These are phyloP conservation scores for Oenanthe sinensis DNA, from an alignment of 129 eudicot genomes.

Conservation along the genomic window DNA sequence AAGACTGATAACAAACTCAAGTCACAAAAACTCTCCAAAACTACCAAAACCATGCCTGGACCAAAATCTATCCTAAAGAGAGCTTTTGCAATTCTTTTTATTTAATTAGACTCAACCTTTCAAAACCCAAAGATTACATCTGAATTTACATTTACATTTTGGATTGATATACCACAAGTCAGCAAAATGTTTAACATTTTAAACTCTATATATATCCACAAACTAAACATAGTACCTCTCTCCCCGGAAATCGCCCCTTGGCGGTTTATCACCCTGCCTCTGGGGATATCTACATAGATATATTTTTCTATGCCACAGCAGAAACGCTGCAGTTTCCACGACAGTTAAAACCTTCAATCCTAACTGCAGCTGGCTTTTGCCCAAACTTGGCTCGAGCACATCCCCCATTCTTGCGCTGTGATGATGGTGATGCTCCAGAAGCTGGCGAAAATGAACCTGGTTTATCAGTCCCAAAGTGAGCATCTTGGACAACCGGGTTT, in stretches of 20 bases:
- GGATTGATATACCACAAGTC: conserved; percentile 14
- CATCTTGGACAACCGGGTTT: conserved; percentile 59
- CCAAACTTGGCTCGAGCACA: conserved; percentile 31
- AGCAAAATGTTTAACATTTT: conserved; percentile 13
- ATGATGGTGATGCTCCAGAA: conserved; percentile 26
- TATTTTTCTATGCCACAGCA: conserved; percentile 30
- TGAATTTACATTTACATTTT: conserved; percentile 28
- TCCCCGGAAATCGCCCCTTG: neutral
- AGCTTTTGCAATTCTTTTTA: conserved; percentile 7
- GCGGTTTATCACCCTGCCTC: neutral
- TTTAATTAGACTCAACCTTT: conserved; percentile 10
- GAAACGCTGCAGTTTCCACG: conserved; percentile 38
- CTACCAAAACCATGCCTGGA: conserved; percentile 8
- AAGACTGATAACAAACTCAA: conserved; percentile 12
- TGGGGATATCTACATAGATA: neutral
- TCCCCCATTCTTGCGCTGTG: conserved; percentile 36
- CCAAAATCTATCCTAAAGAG: conserved; percentile 15
- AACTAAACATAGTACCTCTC: conserved; percentile 21
- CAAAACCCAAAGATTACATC: conserved; percentile 8
- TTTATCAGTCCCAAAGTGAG: conserved; percentile 31
- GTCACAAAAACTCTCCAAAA: conserved; percentile 14
- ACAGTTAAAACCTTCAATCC: conserved; percentile 67
- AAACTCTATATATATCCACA: conserved; percentile 25
- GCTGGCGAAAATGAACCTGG: conserved; percentile 19
- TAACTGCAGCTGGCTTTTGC: conserved; percentile 37